These are phyloP conservation scores for Teratosphaeria epicoccoides DNA, from an alignment of 2,329 filamentous ascomycete genomes.

Conservation along the genomic window DNA sequence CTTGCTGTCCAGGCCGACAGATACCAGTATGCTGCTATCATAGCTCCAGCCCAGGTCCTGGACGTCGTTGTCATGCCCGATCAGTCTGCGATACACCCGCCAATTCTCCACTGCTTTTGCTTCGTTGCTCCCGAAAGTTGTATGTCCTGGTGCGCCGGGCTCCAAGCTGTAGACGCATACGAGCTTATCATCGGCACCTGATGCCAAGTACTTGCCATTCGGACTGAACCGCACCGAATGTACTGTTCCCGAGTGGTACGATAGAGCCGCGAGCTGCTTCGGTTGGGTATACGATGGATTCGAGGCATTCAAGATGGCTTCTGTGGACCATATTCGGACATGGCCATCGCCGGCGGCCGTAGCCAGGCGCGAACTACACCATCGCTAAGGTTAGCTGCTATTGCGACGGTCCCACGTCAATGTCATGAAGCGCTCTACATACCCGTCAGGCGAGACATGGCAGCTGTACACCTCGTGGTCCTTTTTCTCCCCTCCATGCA, in stretches of 20 bases:
- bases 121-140: conserved; percentile 78
- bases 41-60: conserved; percentile 96
- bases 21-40: conserved; percentile 91
- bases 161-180: conserved; percentile 95
- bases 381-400: neutral
- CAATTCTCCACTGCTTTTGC: conserved; percentile 92
- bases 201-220: conserved; percentile 89
- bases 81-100: conserved; percentile 86
- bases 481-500: conserved; percentile 93
- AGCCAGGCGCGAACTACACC: conserved; percentile 53
- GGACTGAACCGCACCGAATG: conserved; percentile 95
- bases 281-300: conserved; percentile 64
- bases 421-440: neutral
- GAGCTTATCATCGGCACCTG: conserved; percentile 96
- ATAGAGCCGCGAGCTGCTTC: conserved; percentile 93
- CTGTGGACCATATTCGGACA: conserved; percentile 94
- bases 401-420: neutral
- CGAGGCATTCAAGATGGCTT: conserved; percentile 74
- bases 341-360: conserved; percentile 96
- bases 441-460: conserved; percentile 90
- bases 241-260: conserved; percentile 94
- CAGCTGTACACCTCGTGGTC: conserved; percentile 98
- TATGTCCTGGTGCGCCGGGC: conserved; percentile 62
- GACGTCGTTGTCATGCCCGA: conserved; percentile 96
- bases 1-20: conserved; percentile 93